Conservation (phyloP, 129 eudicot species). For the Artemisia tridentata region DNA sequence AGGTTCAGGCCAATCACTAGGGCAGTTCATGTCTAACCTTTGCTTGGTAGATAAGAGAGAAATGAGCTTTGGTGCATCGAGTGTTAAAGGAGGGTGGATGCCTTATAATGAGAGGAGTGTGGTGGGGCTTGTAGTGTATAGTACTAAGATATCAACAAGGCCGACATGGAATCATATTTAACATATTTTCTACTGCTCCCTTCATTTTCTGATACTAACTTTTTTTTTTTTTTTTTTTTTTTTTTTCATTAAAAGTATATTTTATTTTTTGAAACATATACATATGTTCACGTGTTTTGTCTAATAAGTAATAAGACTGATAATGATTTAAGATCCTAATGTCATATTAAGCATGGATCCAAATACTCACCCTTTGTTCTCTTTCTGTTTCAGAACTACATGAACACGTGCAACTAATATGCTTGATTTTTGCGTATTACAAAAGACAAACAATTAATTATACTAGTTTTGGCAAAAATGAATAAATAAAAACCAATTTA, state of each 20-base stretch:
- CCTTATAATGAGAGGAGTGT: conserved; percentile 21
- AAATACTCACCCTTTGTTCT: too few relatives aligned
- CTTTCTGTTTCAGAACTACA: too few relatives aligned
- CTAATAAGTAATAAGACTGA: too few relatives aligned
- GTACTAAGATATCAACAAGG: neutral
- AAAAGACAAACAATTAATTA: too few relatives aligned
- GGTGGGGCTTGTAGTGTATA: neutral
- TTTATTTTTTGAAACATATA: too few relatives aligned
- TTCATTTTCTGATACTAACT: neutral
- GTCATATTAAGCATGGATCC: too few relatives aligned
- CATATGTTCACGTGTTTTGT: too few relatives aligned
- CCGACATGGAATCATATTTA: conserved; percentile 10
- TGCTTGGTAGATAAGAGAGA: conserved; percentile 3
- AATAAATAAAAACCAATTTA: too few relatives aligned
- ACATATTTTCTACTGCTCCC: conserved; percentile 10
- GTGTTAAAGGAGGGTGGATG: conserved; percentile 21
- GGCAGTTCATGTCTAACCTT: conserved; percentile 29
- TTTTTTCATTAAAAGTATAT: neutral
- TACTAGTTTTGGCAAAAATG: too few relatives aligned
- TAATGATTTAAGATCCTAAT: too few relatives aligned
- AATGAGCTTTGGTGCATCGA: conserved; percentile 13
- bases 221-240: neutral
- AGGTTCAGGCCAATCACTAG: conserved; percentile 71
- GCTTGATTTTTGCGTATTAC: too few relatives aligned
- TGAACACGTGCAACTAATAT: too few relatives aligned